Percentiles rank a stretch among this genome's conserved stretches.
Evolutionary conservation across 2,329 filamentous ascomycete genomes (phyloP).

Genomic region (Daldinia sp.): DNA sequence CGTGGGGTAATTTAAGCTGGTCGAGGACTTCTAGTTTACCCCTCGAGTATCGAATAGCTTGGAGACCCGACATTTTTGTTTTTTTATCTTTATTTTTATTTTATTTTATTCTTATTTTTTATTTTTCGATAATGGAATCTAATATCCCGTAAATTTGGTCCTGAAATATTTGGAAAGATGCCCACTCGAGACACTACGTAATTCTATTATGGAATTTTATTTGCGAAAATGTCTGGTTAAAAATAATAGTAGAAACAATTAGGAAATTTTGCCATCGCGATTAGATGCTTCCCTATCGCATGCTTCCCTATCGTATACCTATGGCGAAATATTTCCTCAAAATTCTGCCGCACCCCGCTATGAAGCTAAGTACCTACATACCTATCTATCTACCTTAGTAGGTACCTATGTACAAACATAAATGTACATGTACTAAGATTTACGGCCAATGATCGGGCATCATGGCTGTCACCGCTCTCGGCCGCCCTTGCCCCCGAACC

Average conservation of each 20-base stretch:
- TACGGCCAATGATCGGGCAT: conserved; percentile 26
- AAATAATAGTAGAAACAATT: background rate
- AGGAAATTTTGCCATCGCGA: conserved; percentile 25
- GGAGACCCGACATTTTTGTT: conserved; percentile 67
- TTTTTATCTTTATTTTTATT: background rate
- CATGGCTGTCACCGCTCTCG: conserved; percentile 25
- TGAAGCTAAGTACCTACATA: too few relatives aligned
- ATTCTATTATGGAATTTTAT: background rate
- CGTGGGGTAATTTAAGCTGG: conserved; percentile 84
- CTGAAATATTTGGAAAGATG: background rate
- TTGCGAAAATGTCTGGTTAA: background rate
- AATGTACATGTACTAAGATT: too few relatives aligned
- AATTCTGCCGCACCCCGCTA: conserved; percentile 38
- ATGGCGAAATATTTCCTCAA: conserved; percentile 28
- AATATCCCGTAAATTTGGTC: background rate
- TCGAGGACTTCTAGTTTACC: conserved; percentile 82
- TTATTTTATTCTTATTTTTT: too few relatives aligned
- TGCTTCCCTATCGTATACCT: background rate
- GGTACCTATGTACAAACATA: conserved; percentile 1
- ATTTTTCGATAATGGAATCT: background rate
- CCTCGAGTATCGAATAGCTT: conserved; percentile 81
- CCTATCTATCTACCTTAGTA: too few relatives aligned
- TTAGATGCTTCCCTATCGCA: background rate
- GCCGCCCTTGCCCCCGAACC: conserved; percentile 17
- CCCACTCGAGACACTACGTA: background rate